Percentiles rank a stretch among this genome's conserved stretches.
These are phyloP conservation scores for Phylloporus sp. DNA, from an alignment of 768 basidiomycete species.

Conservation along the genomic window DNA sequence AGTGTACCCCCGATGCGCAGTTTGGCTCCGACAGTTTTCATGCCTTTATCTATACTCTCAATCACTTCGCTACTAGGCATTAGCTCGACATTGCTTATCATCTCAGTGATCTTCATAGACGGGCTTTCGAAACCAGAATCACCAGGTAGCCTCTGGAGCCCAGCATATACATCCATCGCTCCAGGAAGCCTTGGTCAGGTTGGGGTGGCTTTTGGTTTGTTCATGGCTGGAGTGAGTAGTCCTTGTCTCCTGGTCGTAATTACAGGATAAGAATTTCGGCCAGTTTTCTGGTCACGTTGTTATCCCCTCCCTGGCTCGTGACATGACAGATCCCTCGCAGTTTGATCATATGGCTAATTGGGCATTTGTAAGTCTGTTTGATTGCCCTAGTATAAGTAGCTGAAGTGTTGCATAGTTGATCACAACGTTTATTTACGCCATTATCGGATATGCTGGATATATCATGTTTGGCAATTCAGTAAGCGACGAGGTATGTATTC, in stretches of 20 bases:
- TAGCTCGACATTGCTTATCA: constrained; percentile 68
- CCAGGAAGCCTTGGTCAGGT: constrained; percentile 54
- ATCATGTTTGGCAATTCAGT: constrained; percentile 85
- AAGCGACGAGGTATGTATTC: constrained; percentile 67
- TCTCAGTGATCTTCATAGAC: constrained; percentile 76
- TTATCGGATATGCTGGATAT: constrained; percentile 81
- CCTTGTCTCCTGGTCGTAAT: background rate
- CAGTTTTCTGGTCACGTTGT: constrained; percentile 91
- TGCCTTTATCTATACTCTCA: constrained; percentile 83
- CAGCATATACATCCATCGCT: constrained; percentile 62
- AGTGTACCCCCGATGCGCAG: constrained; percentile 35
- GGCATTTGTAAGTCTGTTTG: constrained; percentile 66
- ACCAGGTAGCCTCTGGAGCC: constrained; percentile 80
- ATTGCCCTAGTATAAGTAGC: background rate
- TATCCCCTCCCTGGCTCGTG: constrained; percentile 83
- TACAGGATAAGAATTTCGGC: background rate
- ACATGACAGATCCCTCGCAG: constrained; percentile 80
- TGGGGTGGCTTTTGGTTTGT: constrained; percentile 80
- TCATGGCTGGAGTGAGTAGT: constrained; percentile 80
- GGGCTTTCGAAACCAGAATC: constrained; percentile 67
- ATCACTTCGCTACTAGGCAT: constrained; percentile 87
- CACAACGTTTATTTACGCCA: constrained; percentile 57
- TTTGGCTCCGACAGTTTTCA: constrained; percentile 77
- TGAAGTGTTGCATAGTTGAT: constrained; percentile 40
- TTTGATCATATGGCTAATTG: constrained; percentile 82